phyloP scores from a whole-genome alignment of 805 yeast genomes.

The Candida nonsorbophila region DNA sequence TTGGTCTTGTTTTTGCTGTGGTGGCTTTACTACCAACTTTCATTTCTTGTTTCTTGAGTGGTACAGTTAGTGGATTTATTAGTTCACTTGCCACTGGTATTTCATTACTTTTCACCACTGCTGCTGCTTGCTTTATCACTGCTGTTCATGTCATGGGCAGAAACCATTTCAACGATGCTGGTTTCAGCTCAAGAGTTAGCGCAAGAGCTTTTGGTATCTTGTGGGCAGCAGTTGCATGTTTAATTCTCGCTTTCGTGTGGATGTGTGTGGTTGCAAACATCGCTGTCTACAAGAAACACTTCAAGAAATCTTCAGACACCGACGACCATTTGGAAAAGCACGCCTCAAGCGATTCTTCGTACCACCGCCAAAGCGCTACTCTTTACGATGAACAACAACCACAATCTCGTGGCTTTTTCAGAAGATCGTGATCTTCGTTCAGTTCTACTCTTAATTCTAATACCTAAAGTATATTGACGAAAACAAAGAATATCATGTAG shows the following conservation, averaged over 20 bases:
- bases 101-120: slow-evolving; percentile 38
- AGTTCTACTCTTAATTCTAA: too few species aligned
- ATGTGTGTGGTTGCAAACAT: slow-evolving; percentile 9
- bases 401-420: too few species aligned
- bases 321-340: too few species aligned
- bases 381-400: too few species aligned
- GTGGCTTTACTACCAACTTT: slow-evolving; percentile 40
- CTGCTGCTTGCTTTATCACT: slow-evolving; percentile 47
- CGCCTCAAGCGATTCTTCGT: too few species aligned
- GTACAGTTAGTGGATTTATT: slow-evolving; percentile 7
- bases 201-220: slow-evolving; percentile 51
- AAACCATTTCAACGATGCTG: slow-evolving; percentile 39
- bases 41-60: slow-evolving; percentile 13
- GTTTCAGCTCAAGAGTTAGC: slow-evolving; percentile 41
- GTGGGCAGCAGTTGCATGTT: slow-evolving; percentile 40
- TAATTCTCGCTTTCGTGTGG: slow-evolving; percentile 9
- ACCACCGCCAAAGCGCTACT: too few species aligned
- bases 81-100: slow-evolving; percentile 9
- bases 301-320: too few species aligned
- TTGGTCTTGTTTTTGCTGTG: slow-evolving; percentile 58
- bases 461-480: too few species aligned
- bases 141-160: slow-evolving; percentile 53
- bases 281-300: too few species aligned
- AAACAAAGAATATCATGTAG: too few species aligned
- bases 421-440: too few species aligned